These are phyloP conservation scores for Suillus hirtellus DNA, from an alignment of 768 basidiomycete genomes.

Conservation along the genomic window DNA sequence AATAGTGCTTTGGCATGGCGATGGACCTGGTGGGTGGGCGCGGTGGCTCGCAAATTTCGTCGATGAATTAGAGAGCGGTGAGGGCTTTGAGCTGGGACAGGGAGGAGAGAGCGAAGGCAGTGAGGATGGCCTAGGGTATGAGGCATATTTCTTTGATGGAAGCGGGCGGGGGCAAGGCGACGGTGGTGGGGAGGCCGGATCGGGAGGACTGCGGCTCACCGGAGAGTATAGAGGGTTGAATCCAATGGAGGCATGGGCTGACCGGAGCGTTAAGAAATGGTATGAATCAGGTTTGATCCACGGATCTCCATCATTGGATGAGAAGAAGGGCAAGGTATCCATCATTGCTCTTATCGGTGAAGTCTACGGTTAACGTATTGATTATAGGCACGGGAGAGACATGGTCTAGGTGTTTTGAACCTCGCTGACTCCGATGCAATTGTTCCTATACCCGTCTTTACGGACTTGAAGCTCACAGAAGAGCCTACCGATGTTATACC, in stretches of 20 bases:
- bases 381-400: constrained; percentile 43
- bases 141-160: constrained; percentile 84
- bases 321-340: constrained; percentile 54
- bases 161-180: constrained; percentile 76
- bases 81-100: constrained; percentile 79
- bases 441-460: constrained; percentile 64
- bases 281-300: constrained; percentile 73
- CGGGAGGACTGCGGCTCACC: constrained; percentile 68
- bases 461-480: constrained; percentile 27
- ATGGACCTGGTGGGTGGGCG: constrained; percentile 91
- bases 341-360: constrained; percentile 3
- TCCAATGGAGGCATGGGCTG: constrained; percentile 92
- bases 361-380: constrained; percentile 19
- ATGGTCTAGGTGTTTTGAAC: constrained; percentile 44
- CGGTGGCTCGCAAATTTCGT: constrained; percentile 89
- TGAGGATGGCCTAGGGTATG: constrained; percentile 85
- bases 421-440: constrained; percentile 50
- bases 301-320: constrained; percentile 40
- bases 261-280: constrained; percentile 86
- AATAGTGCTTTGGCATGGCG: constrained; percentile 91
- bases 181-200: constrained; percentile 72
- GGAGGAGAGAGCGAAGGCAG: constrained; percentile 65
- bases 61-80: constrained; percentile 89
- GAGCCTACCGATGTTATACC: constrained; percentile 23
- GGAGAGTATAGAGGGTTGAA: constrained; percentile 93